Base-by-base conservation (phyloP, 306 rosid genomes). In the Benincasa hispida region DNA sequence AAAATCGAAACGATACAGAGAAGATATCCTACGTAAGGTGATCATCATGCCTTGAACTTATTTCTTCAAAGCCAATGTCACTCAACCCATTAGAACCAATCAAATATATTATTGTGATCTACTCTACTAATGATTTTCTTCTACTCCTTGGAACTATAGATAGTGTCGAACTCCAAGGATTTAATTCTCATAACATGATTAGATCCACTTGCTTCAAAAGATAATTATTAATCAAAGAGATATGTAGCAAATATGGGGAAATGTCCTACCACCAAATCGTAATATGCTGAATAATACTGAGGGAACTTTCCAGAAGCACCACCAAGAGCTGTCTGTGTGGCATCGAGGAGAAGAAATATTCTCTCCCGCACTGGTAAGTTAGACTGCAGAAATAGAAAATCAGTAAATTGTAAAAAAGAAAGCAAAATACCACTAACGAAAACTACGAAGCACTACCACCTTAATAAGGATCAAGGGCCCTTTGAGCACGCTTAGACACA, bases 241-340 rank as follows among this genome's bases (percentile, higher is more conserved):
- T 62, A 61, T 24, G 17, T 28, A 58, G 53, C 48, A 68, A 68
- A 68, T 42, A 68, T 24, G 57, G 47, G 61, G 61, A 70, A 34
- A 84, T 81, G 69, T 76, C 97, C 42, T 86, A 93, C 98, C 98
- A 93, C 97, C 82, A 93, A 85, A 39, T 93, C 97, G 55, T 87
- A 90, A 81, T 93, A 93, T 59, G 97, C 96, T 67, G 78, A 83
- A 82, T 93, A 93, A 83, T 93, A 93, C 84, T 91, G 91, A 3
- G 97, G 96, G 81, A 88, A 93, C 84, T 90, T 93, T 84, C 97
- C 98, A 37, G 98, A 86, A 82, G 94, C 96, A 75, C 98, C 98
- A 9, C 97, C 98, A 84, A 90, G 90, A 79, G 97, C 92, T 82
- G 98, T 90, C 80, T 93, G 98, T 47, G 94, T 91, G 53, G 97